phyloP scores from a whole-genome alignment of 352 stramenopile genomes.

The Globisporangium nagaii region DNA sequence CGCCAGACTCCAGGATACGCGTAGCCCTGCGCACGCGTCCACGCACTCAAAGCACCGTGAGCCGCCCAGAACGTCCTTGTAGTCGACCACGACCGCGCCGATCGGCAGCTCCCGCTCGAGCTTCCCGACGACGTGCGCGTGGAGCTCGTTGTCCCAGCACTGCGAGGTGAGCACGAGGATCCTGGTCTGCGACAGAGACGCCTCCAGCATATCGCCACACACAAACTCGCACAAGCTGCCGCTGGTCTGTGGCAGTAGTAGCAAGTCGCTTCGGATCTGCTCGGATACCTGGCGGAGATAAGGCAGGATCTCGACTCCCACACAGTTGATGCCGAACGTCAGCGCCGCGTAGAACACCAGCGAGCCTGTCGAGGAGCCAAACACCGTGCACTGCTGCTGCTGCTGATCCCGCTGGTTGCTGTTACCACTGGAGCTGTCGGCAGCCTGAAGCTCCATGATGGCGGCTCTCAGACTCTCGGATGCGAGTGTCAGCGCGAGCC shows the following conservation, averaged over 20 bases:
- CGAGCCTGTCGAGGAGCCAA: conserved; percentile 50
- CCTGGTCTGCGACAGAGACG: conserved; percentile 15
- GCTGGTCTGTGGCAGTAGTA: conserved; percentile 9
- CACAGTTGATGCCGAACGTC: conserved; percentile 17
- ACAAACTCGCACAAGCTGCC: conserved; percentile 20
- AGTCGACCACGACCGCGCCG: conserved; percentile 41
- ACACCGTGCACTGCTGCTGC: conserved; percentile 25
- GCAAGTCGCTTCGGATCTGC: conserved; percentile 8
- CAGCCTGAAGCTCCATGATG: conserved; percentile 5
- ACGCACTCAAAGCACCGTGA: conserved; percentile 24
- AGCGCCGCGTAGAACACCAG: conserved; percentile 46
- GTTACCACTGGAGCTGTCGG: too few relatives aligned
- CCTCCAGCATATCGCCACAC: conserved; percentile 37
- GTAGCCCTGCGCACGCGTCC: conserved; percentile 13
- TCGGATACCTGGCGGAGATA: conserved; percentile 31
- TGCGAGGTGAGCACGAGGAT: conserved; percentile 56
- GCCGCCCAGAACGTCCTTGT: conserved; percentile 27
- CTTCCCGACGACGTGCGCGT: conserved; percentile 27
- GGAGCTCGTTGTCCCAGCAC: conserved; percentile 45
- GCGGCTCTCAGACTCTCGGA: conserved; percentile 9
- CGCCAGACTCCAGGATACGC: conserved; percentile 34
- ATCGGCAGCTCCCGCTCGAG: conserved; percentile 29
- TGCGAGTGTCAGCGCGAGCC: conserved; percentile 26
- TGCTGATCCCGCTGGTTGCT: not conserved
- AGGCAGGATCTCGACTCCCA: conserved; percentile 47